phyloP scores from a whole-genome alignment of 176 grass and related monocot genomes.

The Carex myosuroides region DNA sequence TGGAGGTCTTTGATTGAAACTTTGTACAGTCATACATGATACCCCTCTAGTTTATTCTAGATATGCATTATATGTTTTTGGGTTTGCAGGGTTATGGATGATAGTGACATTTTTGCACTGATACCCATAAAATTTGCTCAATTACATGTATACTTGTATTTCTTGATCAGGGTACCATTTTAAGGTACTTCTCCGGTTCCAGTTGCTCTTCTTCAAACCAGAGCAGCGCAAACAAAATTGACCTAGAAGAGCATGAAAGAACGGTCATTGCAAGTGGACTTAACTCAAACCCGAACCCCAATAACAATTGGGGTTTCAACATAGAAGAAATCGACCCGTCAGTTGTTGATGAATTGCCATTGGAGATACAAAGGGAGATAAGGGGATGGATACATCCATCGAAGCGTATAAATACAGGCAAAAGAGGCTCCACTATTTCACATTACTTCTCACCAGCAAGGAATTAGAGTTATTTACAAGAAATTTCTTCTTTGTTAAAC shows the following conservation, averaged over 20 bases:
- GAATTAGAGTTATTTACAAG: conserved; percentile 2
- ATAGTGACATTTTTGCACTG: no score
- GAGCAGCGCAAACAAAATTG: conserved; percentile 10
- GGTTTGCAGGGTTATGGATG: no score
- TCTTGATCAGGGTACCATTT: conserved; percentile 49
- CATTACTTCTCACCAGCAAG: conserved; percentile 58
- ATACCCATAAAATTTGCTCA: no score
- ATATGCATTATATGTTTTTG: neutral
- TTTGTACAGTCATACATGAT: neutral
- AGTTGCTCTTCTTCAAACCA: conserved; percentile 19
- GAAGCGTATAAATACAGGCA: conserved; percentile 43
- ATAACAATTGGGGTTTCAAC: conserved; percentile 44
- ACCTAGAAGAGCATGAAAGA: conserved; percentile 15
- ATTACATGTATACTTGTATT: conserved; percentile 3
- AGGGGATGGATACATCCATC: conserved; percentile 53
- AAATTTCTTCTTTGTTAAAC: neutral
- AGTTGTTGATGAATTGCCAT: conserved; percentile 73
- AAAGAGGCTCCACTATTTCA: conserved; percentile 54
- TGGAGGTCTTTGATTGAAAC: neutral
- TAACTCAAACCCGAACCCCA: neutral
- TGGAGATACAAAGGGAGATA: conserved; percentile 77
- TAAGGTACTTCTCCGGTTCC: conserved; percentile 62
- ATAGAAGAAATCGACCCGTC: conserved; percentile 75
- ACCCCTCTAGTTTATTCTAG: neutral
- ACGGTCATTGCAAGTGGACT: neutral